A percentile compares a stretch with the other conserved stretches of the same genome.
phyloP scores from a whole-genome alignment of 306 rosid genomes.

The Phaseolus lunatus region DNA sequence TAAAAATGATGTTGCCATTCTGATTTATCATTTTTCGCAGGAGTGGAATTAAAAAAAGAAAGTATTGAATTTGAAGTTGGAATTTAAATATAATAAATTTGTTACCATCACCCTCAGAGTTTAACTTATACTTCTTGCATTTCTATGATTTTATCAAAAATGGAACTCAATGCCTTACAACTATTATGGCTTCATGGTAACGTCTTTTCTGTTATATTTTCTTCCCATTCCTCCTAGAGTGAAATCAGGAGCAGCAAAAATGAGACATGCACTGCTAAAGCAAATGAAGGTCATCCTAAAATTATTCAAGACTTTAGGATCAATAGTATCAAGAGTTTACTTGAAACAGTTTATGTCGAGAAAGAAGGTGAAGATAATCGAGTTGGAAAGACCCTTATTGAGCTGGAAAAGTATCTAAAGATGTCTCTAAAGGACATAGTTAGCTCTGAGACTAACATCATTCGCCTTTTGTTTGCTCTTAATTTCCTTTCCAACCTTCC shows the following conservation, averaged over 20 bases:
- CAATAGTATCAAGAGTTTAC: neutral
- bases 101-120: neutral
- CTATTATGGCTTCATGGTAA: neutral
- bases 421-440: conserved; percentile 1
- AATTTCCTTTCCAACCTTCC: conserved; percentile 47
- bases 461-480: conserved; percentile 40
- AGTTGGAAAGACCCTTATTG: neutral
- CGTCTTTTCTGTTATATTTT: neutral
- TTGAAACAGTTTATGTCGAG: neutral
- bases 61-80: neutral
- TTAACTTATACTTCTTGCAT: neutral
- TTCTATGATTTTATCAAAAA: neutral
- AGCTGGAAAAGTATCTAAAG: neutral
- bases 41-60: neutral
- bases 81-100: neutral
- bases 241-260: neutral
- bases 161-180: neutral
- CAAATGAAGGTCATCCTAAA: neutral
- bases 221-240: neutral
- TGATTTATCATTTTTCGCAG: neutral
- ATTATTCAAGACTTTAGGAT: neutral
- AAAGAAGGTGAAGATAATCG: neutral
- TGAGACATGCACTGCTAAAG: neutral
- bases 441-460: neutral
- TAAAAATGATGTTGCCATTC: neutral